A percentile compares a stretch with the other conserved stretches of the same genome.
Evolutionary conservation across 306 rosid genomes (phyloP).

Genomic region (Malus asiatica): DNA sequence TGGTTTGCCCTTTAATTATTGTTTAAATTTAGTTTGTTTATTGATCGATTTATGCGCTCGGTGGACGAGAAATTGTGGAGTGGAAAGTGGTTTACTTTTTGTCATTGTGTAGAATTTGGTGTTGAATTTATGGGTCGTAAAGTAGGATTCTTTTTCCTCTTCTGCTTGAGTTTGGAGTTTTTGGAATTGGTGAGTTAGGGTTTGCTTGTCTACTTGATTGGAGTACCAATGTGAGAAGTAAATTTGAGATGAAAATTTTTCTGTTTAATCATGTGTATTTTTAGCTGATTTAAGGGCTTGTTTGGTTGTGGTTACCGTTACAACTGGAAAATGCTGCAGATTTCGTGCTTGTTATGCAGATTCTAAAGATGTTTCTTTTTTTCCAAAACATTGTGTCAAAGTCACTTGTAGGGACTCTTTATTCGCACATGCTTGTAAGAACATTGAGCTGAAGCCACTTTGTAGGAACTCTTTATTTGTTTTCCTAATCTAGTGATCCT

Average conservation of each 20-base stretch:
- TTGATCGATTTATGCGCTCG: conserved; percentile 3
- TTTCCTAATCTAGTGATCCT: not conserved
- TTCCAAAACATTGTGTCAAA: conserved; percentile 10
- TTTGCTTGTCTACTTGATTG: conserved; percentile 18
- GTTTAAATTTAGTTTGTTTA: not conserved
- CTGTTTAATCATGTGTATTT: not conserved
- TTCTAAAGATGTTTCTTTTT: conserved; percentile 1
- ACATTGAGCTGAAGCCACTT: too few species aligned
- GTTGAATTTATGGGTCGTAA: conserved; percentile 1
- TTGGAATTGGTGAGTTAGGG: conserved; percentile 1
- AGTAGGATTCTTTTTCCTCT: conserved; percentile 7
- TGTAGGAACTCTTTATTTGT: not conserved
- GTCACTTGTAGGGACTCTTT: not conserved
- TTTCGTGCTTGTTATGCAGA: not conserved
- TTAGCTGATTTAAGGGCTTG: not conserved
- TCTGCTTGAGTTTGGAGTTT: conserved; percentile 1
- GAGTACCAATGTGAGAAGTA: conserved; percentile 6
- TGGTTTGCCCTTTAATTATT: not conserved
- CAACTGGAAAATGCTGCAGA: not conserved
- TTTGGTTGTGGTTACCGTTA: not conserved
- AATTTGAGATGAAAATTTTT: not conserved
- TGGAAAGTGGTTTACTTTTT: conserved; percentile 1
- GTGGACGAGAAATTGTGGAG: not conserved
- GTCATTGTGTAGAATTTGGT: not conserved
- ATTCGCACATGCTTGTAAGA: too few species aligned